Conservation (phyloP, 768 basidiomycete genomes). For the Russula olivacea region DNA sequence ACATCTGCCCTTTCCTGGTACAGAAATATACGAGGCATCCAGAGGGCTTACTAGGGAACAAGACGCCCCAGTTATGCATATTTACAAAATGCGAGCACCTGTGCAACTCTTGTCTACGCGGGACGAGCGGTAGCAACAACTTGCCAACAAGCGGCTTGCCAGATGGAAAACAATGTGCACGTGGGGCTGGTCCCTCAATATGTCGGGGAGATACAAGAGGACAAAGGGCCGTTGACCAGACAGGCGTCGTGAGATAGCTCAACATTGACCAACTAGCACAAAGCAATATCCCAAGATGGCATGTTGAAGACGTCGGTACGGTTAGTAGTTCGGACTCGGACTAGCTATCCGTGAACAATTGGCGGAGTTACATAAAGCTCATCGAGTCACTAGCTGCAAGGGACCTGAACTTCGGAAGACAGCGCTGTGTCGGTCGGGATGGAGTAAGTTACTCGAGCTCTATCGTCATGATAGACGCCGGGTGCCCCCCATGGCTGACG, state of each 20-base stretch:
- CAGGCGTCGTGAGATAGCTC: neutral
- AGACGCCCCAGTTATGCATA: neutral
- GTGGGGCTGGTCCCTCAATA: neutral
- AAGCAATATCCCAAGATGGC: constrained; percentile 18
- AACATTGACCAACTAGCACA: neutral
- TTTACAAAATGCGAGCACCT: neutral
- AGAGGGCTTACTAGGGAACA: neutral
- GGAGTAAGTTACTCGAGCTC: no score
- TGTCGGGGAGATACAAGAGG: neutral
- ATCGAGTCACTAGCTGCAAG: neutral
- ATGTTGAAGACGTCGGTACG: constrained; percentile 4
- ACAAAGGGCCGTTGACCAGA: neutral
- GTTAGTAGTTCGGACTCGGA: no score
- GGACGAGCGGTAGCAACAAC: neutral
- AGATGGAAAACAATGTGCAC: constrained; percentile 19
- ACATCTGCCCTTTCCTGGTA: neutral
- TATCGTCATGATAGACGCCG: no score
- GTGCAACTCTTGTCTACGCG: neutral
- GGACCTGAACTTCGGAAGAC: neutral
- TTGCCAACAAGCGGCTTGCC: constrained; percentile 21
- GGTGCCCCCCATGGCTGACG: no score
- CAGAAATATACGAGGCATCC: constrained; percentile 3
- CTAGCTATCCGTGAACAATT: neutral
- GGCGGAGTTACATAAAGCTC: neutral
- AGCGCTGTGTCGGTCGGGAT: no score